Percentiles rank a stretch among this genome's conserved stretches.
Evolutionary conservation across 352 stramenopile species (phyloP).

Genomic region (Pythium volutum): DNA sequence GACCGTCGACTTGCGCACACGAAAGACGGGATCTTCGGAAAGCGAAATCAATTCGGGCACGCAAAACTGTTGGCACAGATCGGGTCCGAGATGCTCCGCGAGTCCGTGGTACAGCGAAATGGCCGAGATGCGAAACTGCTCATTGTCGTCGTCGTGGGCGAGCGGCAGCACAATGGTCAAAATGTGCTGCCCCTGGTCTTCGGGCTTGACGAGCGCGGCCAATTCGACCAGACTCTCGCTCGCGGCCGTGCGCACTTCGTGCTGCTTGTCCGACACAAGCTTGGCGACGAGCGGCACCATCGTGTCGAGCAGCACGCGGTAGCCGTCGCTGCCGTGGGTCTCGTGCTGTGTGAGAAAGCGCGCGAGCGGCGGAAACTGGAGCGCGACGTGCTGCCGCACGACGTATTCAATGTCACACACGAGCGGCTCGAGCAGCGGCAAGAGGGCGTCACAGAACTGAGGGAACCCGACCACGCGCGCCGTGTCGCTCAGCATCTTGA

Average conservation of each 20-base stretch:
- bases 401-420: slow-evolving; percentile 91
- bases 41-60: slow-evolving; percentile 91
- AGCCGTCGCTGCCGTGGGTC: slow-evolving; percentile 36
- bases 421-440: slow-evolving; percentile 89
- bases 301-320: slow-evolving; percentile 71
- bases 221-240: slow-evolving; percentile 88
- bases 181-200: slow-evolving; percentile 90
- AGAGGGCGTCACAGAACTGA: slow-evolving; percentile 76
- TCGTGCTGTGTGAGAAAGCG: slow-evolving; percentile 43
- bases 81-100: slow-evolving; percentile 76
- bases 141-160: slow-evolving; percentile 88
- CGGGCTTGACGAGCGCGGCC: slow-evolving; percentile 71
- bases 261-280: slow-evolving; percentile 82
- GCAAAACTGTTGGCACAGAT: slow-evolving; percentile 93
- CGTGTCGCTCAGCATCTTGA: slow-evolving; percentile 27
- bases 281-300: slow-evolving; percentile 75
- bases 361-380: slow-evolving; percentile 86
- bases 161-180: slow-evolving; percentile 92
- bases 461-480: slow-evolving; percentile 47
- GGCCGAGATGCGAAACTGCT: slow-evolving; percentile 93
- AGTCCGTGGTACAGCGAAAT: slow-evolving; percentile 92
- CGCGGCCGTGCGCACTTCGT: slow-evolving; percentile 85
- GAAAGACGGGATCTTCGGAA: slow-evolving; percentile 91
- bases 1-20: slow-evolving; percentile 90
- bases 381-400: slow-evolving; percentile 93